Evolutionary conservation across 1,139 yeast species (phyloP).

Genomic region (Meyerozyma sp.): DNA sequence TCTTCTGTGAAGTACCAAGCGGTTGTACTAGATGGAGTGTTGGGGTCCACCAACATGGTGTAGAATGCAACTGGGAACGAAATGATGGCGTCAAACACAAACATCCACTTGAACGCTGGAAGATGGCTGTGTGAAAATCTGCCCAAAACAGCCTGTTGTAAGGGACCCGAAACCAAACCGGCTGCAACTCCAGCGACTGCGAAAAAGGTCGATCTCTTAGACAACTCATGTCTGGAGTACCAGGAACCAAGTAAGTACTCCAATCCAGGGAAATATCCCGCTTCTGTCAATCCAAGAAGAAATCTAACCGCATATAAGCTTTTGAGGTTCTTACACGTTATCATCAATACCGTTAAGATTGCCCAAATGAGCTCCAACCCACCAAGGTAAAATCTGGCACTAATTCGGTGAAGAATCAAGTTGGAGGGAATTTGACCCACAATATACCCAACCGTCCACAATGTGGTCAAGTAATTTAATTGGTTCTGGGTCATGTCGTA

Average conservation of each 20-base stretch:
- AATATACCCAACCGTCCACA: conserved; percentile 57
- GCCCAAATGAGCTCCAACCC: conserved; percentile 56
- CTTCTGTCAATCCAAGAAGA: conserved; percentile 52
- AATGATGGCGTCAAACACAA: conserved; percentile 47
- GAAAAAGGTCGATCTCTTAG: conserved; percentile 47
- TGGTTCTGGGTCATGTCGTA: conserved; percentile 49
- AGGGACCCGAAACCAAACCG: conserved; percentile 40
- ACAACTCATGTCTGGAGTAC: conserved; percentile 37
- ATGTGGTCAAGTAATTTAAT: conserved; percentile 44
- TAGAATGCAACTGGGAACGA: conserved; percentile 45
- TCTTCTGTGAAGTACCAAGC: conserved; percentile 29
- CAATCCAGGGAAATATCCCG: conserved; percentile 57
- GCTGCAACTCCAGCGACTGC: conserved; percentile 42
- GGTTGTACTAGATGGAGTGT: conserved; percentile 36
- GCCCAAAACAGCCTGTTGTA: conserved; percentile 37
- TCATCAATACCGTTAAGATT: conserved; percentile 43
- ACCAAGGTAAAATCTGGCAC: conserved; percentile 52
- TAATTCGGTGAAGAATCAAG: conserved; percentile 45
- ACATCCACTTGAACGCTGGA: conserved; percentile 50
- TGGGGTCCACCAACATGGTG: conserved; percentile 36
- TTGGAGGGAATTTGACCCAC: conserved; percentile 58
- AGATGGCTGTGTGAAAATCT: conserved; percentile 21
- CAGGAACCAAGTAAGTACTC: conserved; percentile 50
- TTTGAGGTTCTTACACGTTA: conserved; percentile 35
- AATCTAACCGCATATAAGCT: conserved; percentile 55